These are phyloP conservation scores for Mollisia scopiformis DNA, from an alignment of 2,329 filamentous ascomycete species.

Conservation along the genomic window DNA sequence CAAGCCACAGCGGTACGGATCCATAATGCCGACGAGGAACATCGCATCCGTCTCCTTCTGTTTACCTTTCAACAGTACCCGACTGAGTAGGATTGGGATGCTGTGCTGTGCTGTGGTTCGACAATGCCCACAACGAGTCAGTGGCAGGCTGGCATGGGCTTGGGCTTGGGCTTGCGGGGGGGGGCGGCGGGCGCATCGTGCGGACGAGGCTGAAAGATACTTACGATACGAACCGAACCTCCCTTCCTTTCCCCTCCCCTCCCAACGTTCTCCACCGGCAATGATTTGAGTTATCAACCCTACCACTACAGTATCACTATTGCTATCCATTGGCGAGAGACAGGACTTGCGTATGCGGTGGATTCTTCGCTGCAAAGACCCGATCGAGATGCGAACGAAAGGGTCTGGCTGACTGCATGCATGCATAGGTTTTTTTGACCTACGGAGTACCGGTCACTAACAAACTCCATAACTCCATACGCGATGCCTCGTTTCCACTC, in stretches of 20 bases:
- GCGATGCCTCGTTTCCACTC: no score
- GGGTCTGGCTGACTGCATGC: constrained; percentile 7
- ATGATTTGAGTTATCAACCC: neutral
- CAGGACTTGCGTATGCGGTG: neutral
- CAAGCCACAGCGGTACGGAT: neutral
- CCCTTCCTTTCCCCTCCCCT: no score
- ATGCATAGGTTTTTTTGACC: no score
- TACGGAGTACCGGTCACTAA: no score
- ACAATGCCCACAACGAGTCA: neutral
- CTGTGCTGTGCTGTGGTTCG: no score
- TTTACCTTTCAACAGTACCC: no score
- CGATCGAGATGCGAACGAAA: neutral
- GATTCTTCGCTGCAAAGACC: constrained; percentile 4
- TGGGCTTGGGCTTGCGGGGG: no score
- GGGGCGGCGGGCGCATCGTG: neutral
- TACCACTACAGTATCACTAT: no score
- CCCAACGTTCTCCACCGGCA: neutral
- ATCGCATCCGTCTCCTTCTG: neutral
- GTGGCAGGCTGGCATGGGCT: neutral
- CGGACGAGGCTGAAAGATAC: constrained; percentile 1
- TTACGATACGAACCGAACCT: no score
- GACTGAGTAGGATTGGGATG: no score
- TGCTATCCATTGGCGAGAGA: neutral
- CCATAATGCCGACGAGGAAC: neutral
- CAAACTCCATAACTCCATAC: no score